A percentile compares a stretch with the other conserved stretches of the same genome.
phyloP scores from a whole-genome alignment of 1,139 yeast species.

The Kurtzmaniella quercitrusa region DNA sequence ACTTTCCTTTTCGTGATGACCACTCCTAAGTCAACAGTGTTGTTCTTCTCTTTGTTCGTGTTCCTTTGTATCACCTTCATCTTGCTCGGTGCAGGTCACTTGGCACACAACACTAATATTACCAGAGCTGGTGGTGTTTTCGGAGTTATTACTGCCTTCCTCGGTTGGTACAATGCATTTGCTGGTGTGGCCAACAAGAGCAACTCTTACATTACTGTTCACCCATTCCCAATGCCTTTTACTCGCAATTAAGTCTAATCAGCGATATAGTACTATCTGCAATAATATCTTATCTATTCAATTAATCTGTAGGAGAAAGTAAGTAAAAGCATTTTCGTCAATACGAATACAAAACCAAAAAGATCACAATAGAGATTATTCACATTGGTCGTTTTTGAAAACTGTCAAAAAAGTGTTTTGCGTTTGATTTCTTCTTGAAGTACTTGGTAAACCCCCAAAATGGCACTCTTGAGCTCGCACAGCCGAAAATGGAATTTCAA shows the following conservation, averaged over 20 bases:
- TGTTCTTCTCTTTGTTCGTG: conserved; percentile 33
- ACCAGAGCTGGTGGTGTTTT: conserved; percentile 43
- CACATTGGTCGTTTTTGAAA: no score
- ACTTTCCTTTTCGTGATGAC: conserved; percentile 35
- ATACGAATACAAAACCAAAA: no score
- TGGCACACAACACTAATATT: conserved; percentile 28
- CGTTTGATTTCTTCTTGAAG: no score
- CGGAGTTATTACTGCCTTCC: conserved; percentile 35
- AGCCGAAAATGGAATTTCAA: no score
- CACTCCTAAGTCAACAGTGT: conserved; percentile 43
- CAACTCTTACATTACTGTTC: conserved; percentile 25
- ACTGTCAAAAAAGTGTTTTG: no score
- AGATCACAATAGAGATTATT: no score
- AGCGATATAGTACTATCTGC: no score
- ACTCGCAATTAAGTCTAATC: neutral
- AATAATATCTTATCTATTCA: no score
- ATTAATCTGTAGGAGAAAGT: no score
- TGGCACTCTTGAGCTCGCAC: no score
- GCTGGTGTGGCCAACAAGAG: conserved; percentile 30
- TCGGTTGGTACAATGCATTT: conserved; percentile 40
- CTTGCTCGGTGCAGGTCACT: conserved; percentile 38
- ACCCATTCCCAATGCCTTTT: conserved; percentile 17
- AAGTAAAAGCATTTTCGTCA: no score
- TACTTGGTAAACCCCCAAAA: no score
- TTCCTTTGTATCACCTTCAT: conserved; percentile 37